phyloP scores from a whole-genome alignment of 495 filamentous ascomycete genomes.

The Xylaria curta region DNA sequence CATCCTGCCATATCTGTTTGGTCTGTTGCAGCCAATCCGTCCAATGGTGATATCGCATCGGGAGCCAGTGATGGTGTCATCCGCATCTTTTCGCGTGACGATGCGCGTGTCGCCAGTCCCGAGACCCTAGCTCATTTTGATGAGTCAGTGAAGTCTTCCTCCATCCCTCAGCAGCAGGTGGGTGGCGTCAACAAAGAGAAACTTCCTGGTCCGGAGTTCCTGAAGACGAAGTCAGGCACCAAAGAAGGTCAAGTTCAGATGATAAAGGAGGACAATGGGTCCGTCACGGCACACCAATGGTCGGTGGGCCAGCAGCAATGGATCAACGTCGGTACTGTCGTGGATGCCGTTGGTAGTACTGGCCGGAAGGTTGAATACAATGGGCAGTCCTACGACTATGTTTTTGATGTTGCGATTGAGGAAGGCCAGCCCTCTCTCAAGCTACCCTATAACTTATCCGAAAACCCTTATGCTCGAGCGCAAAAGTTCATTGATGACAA shows the following conservation, averaged over 20 bases:
- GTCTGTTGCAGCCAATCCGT: slow-evolving; percentile 79
- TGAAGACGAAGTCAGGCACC: slow-evolving; percentile 77
- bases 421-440: slow-evolving; percentile 95
- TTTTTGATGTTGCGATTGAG: slow-evolving; percentile 97
- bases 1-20: slow-evolving; percentile 98
- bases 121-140: slow-evolving; percentile 71
- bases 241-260: slow-evolving; percentile 95
- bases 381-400: slow-evolving; percentile 94
- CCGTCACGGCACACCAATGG: slow-evolving; percentile 83
- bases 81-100: slow-evolving; percentile 80
- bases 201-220: slow-evolving; percentile 83
- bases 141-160: slow-evolving; percentile 76
- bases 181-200: slow-evolving; percentile 84
- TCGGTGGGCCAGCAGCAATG: slow-evolving; percentile 67
- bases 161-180: slow-evolving; percentile 84
- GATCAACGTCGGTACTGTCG: slow-evolving; percentile 90
- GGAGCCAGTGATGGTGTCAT: slow-evolving; percentile 90
- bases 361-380: slow-evolving; percentile 72
- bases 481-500: slow-evolving; percentile 92
- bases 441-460: slow-evolving; percentile 87
- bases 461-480: slow-evolving; percentile 93
- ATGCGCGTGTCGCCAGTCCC: slow-evolving; percentile 69
- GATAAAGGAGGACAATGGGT: slow-evolving; percentile 80
- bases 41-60: slow-evolving; percentile 88
- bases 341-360: slow-evolving; percentile 84